A percentile compares a stretch with the other conserved stretches of the same genome.
phyloP scores from a whole-genome alignment of 148 eudicot species.

The Spergularia bocconei region DNA sequence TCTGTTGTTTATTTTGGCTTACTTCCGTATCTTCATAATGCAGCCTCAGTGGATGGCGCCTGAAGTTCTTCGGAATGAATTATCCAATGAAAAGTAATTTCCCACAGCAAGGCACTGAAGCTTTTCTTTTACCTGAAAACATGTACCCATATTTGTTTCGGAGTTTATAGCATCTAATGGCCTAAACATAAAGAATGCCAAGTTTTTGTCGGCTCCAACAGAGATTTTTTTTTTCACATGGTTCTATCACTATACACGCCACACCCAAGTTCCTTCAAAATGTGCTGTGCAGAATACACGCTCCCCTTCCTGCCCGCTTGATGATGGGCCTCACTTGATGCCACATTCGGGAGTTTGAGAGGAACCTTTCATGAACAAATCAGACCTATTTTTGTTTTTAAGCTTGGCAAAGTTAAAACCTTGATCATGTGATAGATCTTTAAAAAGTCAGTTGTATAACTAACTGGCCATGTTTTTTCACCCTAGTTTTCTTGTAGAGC shows the following conservation, averaged over 20 bases:
- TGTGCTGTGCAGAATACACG: not conserved
- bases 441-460: not conserved
- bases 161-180: not conserved
- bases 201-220: not conserved
- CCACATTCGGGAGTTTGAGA: not conserved
- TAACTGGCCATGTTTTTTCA: not conserved
- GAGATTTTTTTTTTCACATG: not conserved
- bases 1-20: not conserved
- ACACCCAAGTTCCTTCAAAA: not conserved
- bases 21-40: constrained; percentile 17
- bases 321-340: not conserved
- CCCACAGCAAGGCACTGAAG: not conserved
- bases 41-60: constrained; percentile 99
- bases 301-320: not conserved
- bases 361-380: not conserved
- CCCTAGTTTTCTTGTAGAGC: not conserved
- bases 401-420: not conserved
- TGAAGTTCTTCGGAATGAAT: constrained; percentile 83
- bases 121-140: not conserved
- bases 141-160: not conserved
- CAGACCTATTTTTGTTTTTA: not conserved
- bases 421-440: not conserved
- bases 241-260: not conserved
- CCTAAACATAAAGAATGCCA: not conserved
- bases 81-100: constrained; percentile 48